These are phyloP conservation scores for Ogataea populi-albae DNA, from an alignment of 805 yeast species.

Conservation along the genomic window DNA sequence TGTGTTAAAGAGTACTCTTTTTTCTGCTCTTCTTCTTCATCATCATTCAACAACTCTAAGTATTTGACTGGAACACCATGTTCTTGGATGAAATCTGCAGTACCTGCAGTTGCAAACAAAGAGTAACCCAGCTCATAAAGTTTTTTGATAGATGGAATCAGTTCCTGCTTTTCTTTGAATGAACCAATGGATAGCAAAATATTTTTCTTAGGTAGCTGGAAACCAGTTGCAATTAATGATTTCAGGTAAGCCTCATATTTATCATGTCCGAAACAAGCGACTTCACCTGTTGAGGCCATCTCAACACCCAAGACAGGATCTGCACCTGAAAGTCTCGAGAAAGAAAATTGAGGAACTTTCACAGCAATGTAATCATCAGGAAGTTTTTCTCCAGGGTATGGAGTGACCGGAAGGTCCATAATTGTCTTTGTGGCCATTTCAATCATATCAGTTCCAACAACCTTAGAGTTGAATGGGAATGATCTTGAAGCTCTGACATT, in stretches of 20 bases:
- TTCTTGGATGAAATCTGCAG: conserved; percentile 96
- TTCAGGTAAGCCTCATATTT: conserved; percentile 97
- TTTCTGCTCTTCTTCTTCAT: conserved; percentile 71
- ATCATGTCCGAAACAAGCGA: conserved; percentile 93
- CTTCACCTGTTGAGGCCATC: conserved; percentile 99
- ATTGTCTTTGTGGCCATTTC: conserved; percentile 97
- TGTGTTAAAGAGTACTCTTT: conserved; percentile 93
- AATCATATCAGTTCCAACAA: conserved; percentile 91
- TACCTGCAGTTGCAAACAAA: conserved; percentile 97
- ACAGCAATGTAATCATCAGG: conserved; percentile 95
- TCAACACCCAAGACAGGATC: conserved; percentile 98
- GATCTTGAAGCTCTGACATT: conserved; percentile 99
- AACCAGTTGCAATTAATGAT: conserved; percentile 92
- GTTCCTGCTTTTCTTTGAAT: conserved; percentile 90
- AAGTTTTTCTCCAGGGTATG: conserved; percentile 85
- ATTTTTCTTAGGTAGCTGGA: conserved; percentile 92
- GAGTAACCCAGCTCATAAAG: conserved; percentile 82
- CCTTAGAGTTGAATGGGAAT: conserved; percentile 97
- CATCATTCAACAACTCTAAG: conserved; percentile 78
- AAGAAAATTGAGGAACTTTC: conserved; percentile 96
- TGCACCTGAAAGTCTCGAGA: conserved; percentile 95
- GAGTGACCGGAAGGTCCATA: conserved; percentile 79
- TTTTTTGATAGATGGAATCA: conserved; percentile 81
- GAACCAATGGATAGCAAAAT: conserved; percentile 93
- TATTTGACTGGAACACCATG: conserved; percentile 93